phyloP scores from a whole-genome alignment of 2,329 filamentous ascomycete genomes.

The Diplocarpon mali region DNA sequence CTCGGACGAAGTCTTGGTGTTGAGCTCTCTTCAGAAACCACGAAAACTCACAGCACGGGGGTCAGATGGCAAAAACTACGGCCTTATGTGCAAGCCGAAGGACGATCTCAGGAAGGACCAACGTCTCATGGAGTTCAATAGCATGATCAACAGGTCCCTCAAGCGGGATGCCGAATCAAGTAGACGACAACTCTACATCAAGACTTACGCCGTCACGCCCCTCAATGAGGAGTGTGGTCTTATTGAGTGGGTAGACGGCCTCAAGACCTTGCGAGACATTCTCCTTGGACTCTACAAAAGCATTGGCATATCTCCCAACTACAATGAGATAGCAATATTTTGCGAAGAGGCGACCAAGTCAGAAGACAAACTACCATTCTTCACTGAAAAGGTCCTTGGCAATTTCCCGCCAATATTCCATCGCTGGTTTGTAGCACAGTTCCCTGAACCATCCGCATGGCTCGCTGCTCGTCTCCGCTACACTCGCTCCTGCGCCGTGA shows the following conservation, averaged over 20 bases:
- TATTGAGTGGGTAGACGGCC: constrained; percentile 96
- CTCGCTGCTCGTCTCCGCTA: constrained; percentile 82
- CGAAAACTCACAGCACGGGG: constrained; percentile 80
- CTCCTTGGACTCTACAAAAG: constrained; percentile 68
- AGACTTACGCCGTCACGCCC: constrained; percentile 93
- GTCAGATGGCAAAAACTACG: constrained; percentile 79
- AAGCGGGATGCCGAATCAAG: constrained; percentile 87
- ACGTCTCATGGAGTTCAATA: constrained; percentile 97
- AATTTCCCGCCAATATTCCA: constrained; percentile 77
- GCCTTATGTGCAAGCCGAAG: constrained; percentile 92
- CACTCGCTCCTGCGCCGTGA: constrained; percentile 88
- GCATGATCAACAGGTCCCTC: constrained; percentile 90
- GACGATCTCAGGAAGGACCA: constrained; percentile 97
- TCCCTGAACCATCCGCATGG: constrained; percentile 87
- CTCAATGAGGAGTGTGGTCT: constrained; percentile 95
- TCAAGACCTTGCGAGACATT: constrained; percentile 89
- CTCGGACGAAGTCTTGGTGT: constrained; percentile 76
- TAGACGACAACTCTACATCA: constrained; percentile 84
- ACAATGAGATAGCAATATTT: constrained; percentile 49
- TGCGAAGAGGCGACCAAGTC: constrained; percentile 52
- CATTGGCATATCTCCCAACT: constrained; percentile 60
- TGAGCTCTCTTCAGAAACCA: constrained; percentile 86
- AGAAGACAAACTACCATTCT: constrained; percentile 54
- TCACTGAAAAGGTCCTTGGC: constrained; percentile 51
- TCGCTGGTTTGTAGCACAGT: constrained; percentile 92